Evolutionary conservation across 1,284 basidiomycete genomes (phyloP), one percentile per base, ranked within the genome.

Genomic region (Ustilago loliicola): DNA sequence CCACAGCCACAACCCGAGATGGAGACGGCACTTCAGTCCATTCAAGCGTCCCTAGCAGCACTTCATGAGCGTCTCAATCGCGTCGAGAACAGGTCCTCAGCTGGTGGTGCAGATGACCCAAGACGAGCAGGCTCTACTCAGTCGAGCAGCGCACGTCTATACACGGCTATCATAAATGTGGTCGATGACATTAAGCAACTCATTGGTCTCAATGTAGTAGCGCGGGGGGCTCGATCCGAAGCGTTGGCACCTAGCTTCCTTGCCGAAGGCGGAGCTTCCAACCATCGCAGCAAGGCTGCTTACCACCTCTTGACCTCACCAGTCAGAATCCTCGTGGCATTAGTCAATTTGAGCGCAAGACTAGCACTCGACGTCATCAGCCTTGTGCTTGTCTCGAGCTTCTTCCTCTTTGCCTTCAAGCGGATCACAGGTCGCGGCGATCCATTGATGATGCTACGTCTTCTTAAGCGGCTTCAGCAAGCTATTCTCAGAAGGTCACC

Each of bases 11-110:
- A 74, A 15, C 55, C 67, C 17, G 82, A 85, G 47, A 76, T 85
- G 56, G 84, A 86, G 29, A 61, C 68, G 59, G 81, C 85, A 19
- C 88, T 96, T 13, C 93, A 95, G 85, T 91, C 90, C 74, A 90
- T 95, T 63, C 96, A 98, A 85, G 92, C 92, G 0, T 94, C 95
- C 66, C 88, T 98, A 9, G 93, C 94, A 1, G 95, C 95, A 1
- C 89, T 98, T 42, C 93, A 92, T 38, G 96, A 98, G 87, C 91
- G 96, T 13, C 88, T 98, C 30, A 84, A 83, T 32, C 79, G 77
- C 7, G 84, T 85, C 48, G 85, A 86, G 45, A 61, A 19, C 52
- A 64, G 62, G 19, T 67, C 64, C 17, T 58, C 53, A 1, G 40
- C 38, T 7, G 70, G 58, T 17, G 62, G 68, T 27, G 51, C 53